phyloP scores from a whole-genome alignment of 208 protist species.

The Crithidia fasciculata region DNA sequence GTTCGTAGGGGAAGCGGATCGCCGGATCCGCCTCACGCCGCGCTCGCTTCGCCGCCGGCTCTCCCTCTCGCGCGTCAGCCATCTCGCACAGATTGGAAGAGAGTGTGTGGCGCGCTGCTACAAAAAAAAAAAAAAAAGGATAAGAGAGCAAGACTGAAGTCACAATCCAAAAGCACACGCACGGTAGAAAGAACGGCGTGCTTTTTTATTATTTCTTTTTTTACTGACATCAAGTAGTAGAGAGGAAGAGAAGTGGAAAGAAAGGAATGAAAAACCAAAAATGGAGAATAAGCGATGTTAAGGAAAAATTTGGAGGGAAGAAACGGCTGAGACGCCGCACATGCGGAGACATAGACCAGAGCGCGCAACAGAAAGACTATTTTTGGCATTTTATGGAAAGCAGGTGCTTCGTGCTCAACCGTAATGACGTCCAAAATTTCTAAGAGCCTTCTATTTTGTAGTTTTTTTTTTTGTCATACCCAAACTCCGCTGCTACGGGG shows the following conservation, averaged over 20 bases:
- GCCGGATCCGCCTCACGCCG: conserved; percentile 85
- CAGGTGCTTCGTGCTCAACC: no score
- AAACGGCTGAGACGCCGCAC: no score
- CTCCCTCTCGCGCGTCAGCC: conserved; percentile 27
- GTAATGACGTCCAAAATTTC: no score
- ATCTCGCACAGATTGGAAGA: conserved; percentile 7
- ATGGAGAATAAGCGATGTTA: not conserved
- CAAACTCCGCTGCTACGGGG: no score
- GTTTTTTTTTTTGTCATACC: no score
- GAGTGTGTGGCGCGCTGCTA: not conserved
- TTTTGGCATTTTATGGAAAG: not conserved
- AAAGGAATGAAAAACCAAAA: not conserved
- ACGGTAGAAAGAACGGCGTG: no score
- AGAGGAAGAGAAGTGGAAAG: not conserved
- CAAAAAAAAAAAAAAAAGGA: not conserved
- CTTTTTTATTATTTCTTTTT: no score
- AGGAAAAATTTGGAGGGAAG: no score
- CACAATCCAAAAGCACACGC: no score
- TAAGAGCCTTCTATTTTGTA: no score
- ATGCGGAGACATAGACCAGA: no score
- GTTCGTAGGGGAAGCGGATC: conserved; percentile 94
- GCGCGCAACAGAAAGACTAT: not conserved
- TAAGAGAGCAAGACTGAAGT: no score
- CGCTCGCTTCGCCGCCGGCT: conserved; percentile 54
- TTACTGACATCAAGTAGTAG: not conserved